Evolutionary conservation across 208 protist genomes (phyloP), one percentile per base, ranked within the genome.

Genomic region (Trypanosoma avium): DNA sequence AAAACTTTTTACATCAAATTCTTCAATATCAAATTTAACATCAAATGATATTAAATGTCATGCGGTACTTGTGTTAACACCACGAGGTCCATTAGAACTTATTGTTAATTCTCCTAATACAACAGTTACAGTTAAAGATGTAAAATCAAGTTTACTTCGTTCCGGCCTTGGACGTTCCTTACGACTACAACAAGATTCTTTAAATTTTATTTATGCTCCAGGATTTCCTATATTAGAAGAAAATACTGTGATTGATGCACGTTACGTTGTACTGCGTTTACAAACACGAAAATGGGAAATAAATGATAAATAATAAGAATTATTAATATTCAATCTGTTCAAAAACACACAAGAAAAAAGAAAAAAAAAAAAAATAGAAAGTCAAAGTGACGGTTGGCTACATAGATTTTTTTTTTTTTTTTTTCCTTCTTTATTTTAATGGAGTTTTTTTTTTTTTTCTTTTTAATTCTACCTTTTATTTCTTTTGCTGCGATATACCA

Each of bases 101-200:
- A 65, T 79, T 64, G 57, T 60, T 12, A 36, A 60, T 19, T 7
- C 13, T 45, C 42, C 67, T 3, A 22, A 27, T 21, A 1, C 27
- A 21, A 3, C 12, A 12, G 67, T 83, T 4, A 85, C 73, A 3
- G 47, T 82, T 3, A 35, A 45, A 9, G 85, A 92, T 72, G 61
- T 87, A 2, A 71, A 77, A 52, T 29, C 71, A 40, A 81, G 71
- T 45, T 43, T 89, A 10, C 29, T 82, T 48, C 57, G 81, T 56
- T 82, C 68, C 22, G 75, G 75, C 4, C 55, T 86, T 26, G 86
- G 81, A 9, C 75, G 72, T 24, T 72, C 71, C 9, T 47, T 87
- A 50, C 74, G 71, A n/a, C 48, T 87, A 32, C 40, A 59, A 7
- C 46, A 29, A 35, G 50, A 73, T 7, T n/a, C 47, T 19, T 24